Conservation (phyloP, 257 asterid genomes). For the Solanum chiquidenum region DNA sequence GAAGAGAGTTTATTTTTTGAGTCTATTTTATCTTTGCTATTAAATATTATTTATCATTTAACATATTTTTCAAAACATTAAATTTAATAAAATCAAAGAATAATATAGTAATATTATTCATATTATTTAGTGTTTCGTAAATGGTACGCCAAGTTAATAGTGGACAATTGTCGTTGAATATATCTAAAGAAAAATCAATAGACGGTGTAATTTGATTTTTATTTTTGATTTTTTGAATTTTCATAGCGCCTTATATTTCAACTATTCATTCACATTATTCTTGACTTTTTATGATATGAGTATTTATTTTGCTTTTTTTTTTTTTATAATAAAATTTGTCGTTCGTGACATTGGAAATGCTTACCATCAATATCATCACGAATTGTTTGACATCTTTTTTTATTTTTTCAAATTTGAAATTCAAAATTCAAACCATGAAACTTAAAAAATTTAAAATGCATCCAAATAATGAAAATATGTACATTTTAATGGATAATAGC, state of each 20-base stretch:
- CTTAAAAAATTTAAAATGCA: background rate
- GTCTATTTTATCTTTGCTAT: accelerated
- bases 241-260: background rate
- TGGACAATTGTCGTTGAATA: too few species aligned
- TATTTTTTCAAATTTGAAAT: background rate
- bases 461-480: background rate
- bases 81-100: too few species aligned
- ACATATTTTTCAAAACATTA: too few species aligned
- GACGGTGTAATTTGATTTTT: background rate
- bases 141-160: too few species aligned
- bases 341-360: background rate
- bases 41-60: too few species aligned
- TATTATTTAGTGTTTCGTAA: too few species aligned
- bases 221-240: conserved; percentile 1
- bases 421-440: background rate
- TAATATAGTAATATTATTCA: too few species aligned
- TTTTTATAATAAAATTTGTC: background rate
- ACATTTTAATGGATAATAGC: background rate
- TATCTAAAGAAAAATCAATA: background rate
- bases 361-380: background rate
- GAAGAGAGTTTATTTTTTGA: too few species aligned
- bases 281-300: background rate
- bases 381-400: background rate
- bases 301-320: background rate
- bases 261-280: background rate